Evolutionary conservation across 257 asterid species (phyloP), one percentile per base, ranked within the genome.

Genomic region (Plantago major): DNA sequence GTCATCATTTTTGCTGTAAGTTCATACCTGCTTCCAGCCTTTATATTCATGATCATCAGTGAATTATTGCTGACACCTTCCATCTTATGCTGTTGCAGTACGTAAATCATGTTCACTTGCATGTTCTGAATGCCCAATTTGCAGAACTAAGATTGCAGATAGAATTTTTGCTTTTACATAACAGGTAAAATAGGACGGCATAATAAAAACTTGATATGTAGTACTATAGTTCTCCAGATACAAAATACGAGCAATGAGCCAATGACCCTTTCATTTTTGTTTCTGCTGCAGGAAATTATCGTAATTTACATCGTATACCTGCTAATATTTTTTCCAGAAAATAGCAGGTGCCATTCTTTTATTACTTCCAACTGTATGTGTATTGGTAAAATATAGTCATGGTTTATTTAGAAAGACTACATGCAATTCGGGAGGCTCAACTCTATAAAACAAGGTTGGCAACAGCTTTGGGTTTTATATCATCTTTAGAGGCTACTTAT

Each of bases 1-100:
- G 99, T 77, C 95, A 97, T 65, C 99, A 92, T 80, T 92, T 89
- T 81, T 86, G 96, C 67, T 74, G 99, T 92, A 80, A 81, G 97
- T 80, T 52, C 6, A 6, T 45, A 6, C 48, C 49, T 9, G 18
- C 26, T 3, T 17, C 37, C 26, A n/a, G n/a, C 30, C 19, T 40
- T n/a, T n/a, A 15, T 38, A 33, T 16, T 58, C 11, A 9, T 58
- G 46, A 49, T 33, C 45, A 28, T 45, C 65, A 30, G 7, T 53
- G 42, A 28, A 50, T 26, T 58, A 10, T 13, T 46, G 46, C 71
- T 85, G 37, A 77, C 73, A 17, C 3, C 45, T 28, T n/a, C n/a
- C n/a, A 6, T 28, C 42, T 59, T 30, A 42, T 57, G 42, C 65
- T 48, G 26, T 71, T 77, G 90, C 96, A 92, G 99, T 92, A 67